Conservation (phyloP, 768 basidiomycete species). For the Russula emetica region DNA sequence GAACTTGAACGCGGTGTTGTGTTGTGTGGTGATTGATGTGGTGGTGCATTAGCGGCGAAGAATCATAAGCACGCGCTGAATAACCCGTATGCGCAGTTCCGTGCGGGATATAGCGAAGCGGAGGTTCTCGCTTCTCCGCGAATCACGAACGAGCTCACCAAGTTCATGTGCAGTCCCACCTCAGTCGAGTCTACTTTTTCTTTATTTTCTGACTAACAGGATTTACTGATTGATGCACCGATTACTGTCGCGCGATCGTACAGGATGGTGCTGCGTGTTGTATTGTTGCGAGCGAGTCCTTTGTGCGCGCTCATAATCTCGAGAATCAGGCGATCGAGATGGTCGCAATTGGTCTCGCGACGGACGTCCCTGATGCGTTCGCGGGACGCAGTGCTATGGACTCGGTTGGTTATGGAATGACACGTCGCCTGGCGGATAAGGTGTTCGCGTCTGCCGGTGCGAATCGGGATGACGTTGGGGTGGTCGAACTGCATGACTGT, state of each 20-base stretch:
- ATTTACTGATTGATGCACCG: neutral
- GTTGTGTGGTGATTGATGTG: neutral
- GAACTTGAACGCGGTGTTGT: neutral
- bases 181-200: conserved; percentile 35
- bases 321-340: conserved; percentile 89
- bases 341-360: conserved; percentile 58
- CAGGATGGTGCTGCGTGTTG: conserved; percentile 76
- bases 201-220: no score
- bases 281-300: conserved; percentile 72
- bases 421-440: conserved; percentile 59
- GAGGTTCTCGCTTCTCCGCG: conserved; percentile 62
- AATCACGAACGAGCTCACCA: conserved; percentile 70
- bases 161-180: conserved; percentile 86
- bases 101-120: conserved; percentile 69
- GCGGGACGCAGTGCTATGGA: conserved; percentile 72
- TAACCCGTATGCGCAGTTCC: conserved; percentile 86
- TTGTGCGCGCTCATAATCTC: conserved; percentile 64
- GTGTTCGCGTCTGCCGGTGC: conserved; percentile 67
- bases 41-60: conserved; percentile 55
- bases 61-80: conserved; percentile 78
- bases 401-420: conserved; percentile 76
- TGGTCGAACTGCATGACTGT: conserved; percentile 83
- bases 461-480: conserved; percentile 68
- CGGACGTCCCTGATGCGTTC: conserved; percentile 62
- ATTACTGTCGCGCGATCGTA: neutral